Percentiles rank a stretch among this genome's conserved stretches.
Conservation (phyloP, 305 asterid species). For the Petunia hybrid region DNA sequence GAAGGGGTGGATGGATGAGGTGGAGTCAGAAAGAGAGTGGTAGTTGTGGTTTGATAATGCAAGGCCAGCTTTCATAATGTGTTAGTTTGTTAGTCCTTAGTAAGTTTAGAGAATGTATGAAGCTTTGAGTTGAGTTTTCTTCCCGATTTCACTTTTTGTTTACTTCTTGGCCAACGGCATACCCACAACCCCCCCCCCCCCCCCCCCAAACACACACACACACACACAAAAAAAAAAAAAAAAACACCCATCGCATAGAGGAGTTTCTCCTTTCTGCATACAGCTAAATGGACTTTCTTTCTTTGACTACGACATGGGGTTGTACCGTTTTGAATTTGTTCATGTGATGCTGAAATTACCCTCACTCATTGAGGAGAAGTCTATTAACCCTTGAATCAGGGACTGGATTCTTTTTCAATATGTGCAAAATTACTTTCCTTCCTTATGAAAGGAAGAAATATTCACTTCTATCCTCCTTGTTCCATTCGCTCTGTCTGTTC, state of each 20-base stretch:
- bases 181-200: too few relatives aligned
- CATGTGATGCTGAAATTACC: neutral
- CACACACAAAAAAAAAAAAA: too few relatives aligned
- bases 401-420: constrained; percentile 6
- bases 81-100: neutral
- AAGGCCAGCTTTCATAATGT: neutral
- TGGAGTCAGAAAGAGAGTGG: neutral
- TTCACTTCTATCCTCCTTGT: neutral
- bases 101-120: neutral
- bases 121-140: neutral
- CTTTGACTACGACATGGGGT: neutral
- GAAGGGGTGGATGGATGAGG: neutral
- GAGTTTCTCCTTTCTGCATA: neutral
- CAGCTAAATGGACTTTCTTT: neutral
- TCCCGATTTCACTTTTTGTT: too few relatives aligned
- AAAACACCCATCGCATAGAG: neutral
- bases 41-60: neutral
- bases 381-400: constrained; percentile 16
- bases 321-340: constrained; percentile 13
- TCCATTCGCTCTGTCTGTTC: neutral
- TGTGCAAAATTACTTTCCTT: neutral
- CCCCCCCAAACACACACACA: too few relatives aligned
- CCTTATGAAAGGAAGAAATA: neutral
- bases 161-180: too few relatives aligned
- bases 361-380: neutral